Evolutionary conservation across 2,329 filamentous ascomycete genomes (phyloP).

Genomic region (Tolypocladium ovalisporum): DNA sequence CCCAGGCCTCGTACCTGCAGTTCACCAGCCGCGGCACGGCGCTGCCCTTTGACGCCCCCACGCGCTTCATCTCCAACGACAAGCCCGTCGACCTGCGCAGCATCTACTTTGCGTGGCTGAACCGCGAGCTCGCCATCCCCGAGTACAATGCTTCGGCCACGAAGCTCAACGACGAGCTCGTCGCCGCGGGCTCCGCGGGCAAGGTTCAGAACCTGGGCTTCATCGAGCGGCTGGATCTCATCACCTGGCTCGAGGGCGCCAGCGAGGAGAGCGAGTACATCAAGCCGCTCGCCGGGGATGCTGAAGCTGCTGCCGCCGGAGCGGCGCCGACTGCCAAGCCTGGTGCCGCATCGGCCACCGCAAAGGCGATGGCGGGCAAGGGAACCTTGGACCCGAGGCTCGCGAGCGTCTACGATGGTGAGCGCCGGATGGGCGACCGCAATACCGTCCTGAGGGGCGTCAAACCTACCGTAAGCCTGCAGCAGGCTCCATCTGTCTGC

Average conservation of each 20-base stretch:
- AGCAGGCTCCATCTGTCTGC: not conserved
- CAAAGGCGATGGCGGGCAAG: slow-evolving; percentile 44
- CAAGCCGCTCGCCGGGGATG: slow-evolving; percentile 63
- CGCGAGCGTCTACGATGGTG: slow-evolving; percentile 80
- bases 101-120: slow-evolving; percentile 93
- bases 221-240: slow-evolving; percentile 81
- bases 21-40: slow-evolving; percentile 55
- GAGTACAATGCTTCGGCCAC: slow-evolving; percentile 84
- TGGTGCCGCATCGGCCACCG: slow-evolving; percentile 30
- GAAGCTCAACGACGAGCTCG: slow-evolving; percentile 68
- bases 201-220: slow-evolving; percentile 83
- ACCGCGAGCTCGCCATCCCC: slow-evolving; percentile 79
- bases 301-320: slow-evolving; percentile 30
- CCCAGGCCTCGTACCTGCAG: slow-evolving; percentile 66
- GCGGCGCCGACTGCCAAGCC: slow-evolving; percentile 23
- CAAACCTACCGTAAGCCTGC: slow-evolving; percentile 65
- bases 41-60: slow-evolving; percentile 60
- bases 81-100: slow-evolving; percentile 76
- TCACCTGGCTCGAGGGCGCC: slow-evolving; percentile 86
- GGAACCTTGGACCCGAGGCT: slow-evolving; percentile 68
- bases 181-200: slow-evolving; percentile 46
- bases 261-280: slow-evolving; percentile 90
- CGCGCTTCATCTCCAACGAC: slow-evolving; percentile 75
- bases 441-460: slow-evolving; percentile 80
- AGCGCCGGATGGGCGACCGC: slow-evolving; percentile 84